These are phyloP conservation scores for Lentinula boryana DNA, from an alignment of 768 basidiomycete genomes.

Conservation along the genomic window DNA sequence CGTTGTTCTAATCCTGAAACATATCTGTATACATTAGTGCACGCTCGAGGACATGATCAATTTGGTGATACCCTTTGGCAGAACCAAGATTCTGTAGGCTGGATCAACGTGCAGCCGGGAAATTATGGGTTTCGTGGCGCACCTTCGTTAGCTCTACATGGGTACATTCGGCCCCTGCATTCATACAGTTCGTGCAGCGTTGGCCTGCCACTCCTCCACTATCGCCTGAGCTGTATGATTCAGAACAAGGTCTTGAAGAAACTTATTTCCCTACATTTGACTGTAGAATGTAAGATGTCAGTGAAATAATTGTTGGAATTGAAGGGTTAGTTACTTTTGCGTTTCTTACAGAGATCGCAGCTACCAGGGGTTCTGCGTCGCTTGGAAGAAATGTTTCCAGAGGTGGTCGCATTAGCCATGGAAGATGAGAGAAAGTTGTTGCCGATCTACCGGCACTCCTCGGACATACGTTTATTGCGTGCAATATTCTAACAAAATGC, in stretches of 20 bases:
- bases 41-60: neutral
- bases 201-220: slow-evolving; percentile 62
- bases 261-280: neutral
- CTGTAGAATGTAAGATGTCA: neutral
- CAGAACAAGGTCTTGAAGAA: neutral
- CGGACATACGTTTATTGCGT: too few relatives aligned
- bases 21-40: slow-evolving; percentile 42
- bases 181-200: slow-evolving; percentile 57
- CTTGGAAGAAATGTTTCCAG: slow-evolving; percentile 20
- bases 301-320: neutral
- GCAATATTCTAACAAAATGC: too few relatives aligned
- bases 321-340: neutral
- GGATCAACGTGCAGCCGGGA: neutral
- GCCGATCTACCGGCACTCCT: too few relatives aligned
- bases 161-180: slow-evolving; percentile 55
- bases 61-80: slow-evolving; percentile 44
- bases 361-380: slow-evolving; percentile 27
- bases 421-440: too few relatives aligned
- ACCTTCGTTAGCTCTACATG: slow-evolving; percentile 69
- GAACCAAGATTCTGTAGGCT: slow-evolving; percentile 46
- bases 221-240: slow-evolving; percentile 43
- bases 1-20: slow-evolving; percentile 58
- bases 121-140: slow-evolving; percentile 15
- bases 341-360: neutral
- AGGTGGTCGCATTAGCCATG: neutral